A percentile compares a stretch with the other conserved stretches of the same genome.
Conservation (phyloP, 345 rosid genomes). For the Linum trigynum region DNA sequence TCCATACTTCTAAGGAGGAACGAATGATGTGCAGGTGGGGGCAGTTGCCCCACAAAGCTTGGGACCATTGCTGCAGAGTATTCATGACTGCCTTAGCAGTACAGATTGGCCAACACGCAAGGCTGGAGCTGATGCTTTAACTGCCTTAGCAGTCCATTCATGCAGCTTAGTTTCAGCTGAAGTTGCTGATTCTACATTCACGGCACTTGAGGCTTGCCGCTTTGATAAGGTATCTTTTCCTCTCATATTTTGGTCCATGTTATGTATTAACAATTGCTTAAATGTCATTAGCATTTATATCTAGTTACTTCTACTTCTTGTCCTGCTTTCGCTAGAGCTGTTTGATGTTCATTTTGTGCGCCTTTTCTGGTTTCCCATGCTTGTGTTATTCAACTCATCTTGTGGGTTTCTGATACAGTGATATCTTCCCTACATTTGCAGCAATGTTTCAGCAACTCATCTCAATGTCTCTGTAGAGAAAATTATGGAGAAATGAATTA, state of each 20-base stretch:
- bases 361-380: not conserved
- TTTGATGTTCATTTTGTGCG: too few species aligned
- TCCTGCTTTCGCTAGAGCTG: not conserved
- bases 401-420: not conserved
- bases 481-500: not conserved
- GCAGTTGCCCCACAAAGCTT: slow-evolving; percentile 79
- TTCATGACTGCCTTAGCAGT: slow-evolving; percentile 84
- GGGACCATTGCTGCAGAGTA: slow-evolving; percentile 67
- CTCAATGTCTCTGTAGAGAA: not conserved
- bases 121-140: slow-evolving; percentile 88
- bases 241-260: not conserved
- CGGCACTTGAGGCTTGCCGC: slow-evolving; percentile 70
- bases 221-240: slow-evolving; percentile 80
- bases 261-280: not conserved
- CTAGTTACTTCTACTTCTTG: not conserved
- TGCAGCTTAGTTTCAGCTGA: slow-evolving; percentile 56
- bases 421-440: not conserved
- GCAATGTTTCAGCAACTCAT: not conserved
- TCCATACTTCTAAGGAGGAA: not conserved
- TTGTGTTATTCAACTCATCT: not conserved
- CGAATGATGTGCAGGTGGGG: slow-evolving; percentile 54
- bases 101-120: slow-evolving; percentile 96
- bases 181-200: slow-evolving; percentile 48
- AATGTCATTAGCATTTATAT: too few species aligned
- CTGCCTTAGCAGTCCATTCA: slow-evolving; percentile 70